Evolutionary conservation across 345 rosid genomes (phyloP), one percentile per base, ranked within the genome.

Genomic region (Garcia nutans): DNA sequence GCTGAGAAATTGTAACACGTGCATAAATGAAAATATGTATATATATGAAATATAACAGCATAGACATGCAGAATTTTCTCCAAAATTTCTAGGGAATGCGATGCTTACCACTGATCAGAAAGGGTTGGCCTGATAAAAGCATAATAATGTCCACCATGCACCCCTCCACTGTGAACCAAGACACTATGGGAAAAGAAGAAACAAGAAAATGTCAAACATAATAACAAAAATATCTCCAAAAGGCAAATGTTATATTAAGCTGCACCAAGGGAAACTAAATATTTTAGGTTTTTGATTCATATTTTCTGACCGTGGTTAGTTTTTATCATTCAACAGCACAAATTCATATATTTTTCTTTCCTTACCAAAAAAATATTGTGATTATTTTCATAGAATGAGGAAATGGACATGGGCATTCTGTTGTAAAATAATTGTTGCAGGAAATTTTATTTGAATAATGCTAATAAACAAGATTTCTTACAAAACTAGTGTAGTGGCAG

Each of bases 101-200:
- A 69, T 47, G 66, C 87, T 73, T 88, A 95, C 99, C 99, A 95
- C 74, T 93, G 94, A 83, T 93, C 94, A 76, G 96, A 84, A 76
- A 95, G 94, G 11, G 98, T 93, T 42, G 99, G 98, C 83, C 99
- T 87, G 81, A 95, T 95, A 83, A 85, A 95, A n/a, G 99, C 99
- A 79, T 93, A 93, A 86, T 95, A 93, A 81, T 95, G 99, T 69
- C 99, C 99, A 77, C 96, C 97, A 82, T 93, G 97, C 83, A 93
- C 97, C 70, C 97, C 99, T 49, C 97, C 99, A 67, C 97, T 95
- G 76, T 95, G 99, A 82, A 95, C 99, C 71, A 95, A 80, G 79
- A 95, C 99, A 82, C 99, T 95, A 62, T 59, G 54, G 50, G 45
- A 77, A 84, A 81, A 74, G 63, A 86, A 84, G 47, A 22, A 64